phyloP scores from a whole-genome alignment of 352 stramenopile species.

The Phytophthora cactorum region DNA sequence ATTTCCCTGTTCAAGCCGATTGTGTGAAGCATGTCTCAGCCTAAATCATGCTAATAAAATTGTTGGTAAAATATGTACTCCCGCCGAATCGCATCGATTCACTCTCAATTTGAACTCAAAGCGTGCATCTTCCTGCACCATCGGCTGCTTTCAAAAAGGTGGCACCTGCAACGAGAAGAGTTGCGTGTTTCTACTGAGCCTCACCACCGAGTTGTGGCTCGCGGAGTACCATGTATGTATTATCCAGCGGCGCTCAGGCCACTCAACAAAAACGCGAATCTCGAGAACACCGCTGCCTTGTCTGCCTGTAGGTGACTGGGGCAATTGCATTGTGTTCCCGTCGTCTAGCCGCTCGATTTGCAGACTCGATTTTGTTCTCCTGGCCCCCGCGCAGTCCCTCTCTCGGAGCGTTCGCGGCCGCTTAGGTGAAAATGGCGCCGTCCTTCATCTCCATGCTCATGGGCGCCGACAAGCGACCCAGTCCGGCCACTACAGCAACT shows the following conservation, averaged over 20 bases:
- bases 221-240: background rate
- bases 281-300: constrained; percentile 16
- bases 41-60: background rate
- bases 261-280: constrained; percentile 24
- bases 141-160: constrained; percentile 17
- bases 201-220: constrained; percentile 27
- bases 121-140: background rate
- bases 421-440: constrained; percentile 48
- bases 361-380: constrained; percentile 30
- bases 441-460: constrained; percentile 74
- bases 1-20: constrained; percentile 1
- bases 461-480: constrained; percentile 30
- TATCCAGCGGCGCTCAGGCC: constrained; percentile 14
- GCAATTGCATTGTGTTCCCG: constrained; percentile 22
- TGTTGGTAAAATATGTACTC: background rate
- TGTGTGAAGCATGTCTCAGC: background rate
- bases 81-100: background rate
- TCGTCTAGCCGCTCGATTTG: constrained; percentile 36
- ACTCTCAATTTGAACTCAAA: background rate
- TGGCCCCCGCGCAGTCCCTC: constrained; percentile 18
- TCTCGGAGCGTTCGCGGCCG: constrained; percentile 31
- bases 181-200: constrained; percentile 17
- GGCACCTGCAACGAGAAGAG: constrained; percentile 11
- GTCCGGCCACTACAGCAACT: background rate
- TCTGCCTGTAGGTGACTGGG: constrained; percentile 13